Evolutionary conservation across 345 rosid species (phyloP).

Genomic region (Brassica juncea): DNA sequence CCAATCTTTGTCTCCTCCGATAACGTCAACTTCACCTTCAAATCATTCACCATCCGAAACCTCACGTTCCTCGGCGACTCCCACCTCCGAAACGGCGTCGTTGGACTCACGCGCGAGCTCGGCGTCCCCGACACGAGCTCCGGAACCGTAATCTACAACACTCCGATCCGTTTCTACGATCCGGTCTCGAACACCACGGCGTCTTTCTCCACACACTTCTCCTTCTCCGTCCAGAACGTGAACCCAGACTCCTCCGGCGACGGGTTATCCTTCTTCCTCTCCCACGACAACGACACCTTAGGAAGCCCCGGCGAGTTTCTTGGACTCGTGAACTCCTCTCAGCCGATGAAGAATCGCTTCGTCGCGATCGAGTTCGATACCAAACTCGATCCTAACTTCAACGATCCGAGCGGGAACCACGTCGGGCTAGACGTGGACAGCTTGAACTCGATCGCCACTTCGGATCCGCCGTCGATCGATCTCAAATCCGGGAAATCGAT

Average conservation of each 20-base stretch:
- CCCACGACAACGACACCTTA: slow-evolving; percentile 64
- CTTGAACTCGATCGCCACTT: slow-evolving; percentile 67
- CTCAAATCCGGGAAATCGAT: slow-evolving; percentile 73
- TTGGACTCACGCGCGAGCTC: slow-evolving; percentile 83
- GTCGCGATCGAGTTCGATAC: slow-evolving; percentile 91
- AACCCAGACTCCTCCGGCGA: slow-evolving; percentile 76
- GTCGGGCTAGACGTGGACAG: slow-evolving; percentile 75
- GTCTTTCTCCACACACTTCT: slow-evolving; percentile 78
- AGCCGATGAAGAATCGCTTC: slow-evolving; percentile 68
- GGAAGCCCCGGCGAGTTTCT: slow-evolving; percentile 82
- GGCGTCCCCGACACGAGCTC: slow-evolving; percentile 87
- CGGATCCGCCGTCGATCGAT: slow-evolving; percentile 63
- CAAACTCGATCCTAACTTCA: slow-evolving; percentile 57
- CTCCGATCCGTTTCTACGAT: slow-evolving; percentile 70
- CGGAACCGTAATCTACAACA: slow-evolving; percentile 67
- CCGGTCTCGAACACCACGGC: slow-evolving; percentile 72
- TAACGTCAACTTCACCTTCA: slow-evolving; percentile 54
- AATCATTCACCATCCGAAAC: slow-evolving; percentile 62
- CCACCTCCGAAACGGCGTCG: slow-evolving; percentile 70
- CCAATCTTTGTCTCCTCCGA: slow-evolving; percentile 29
- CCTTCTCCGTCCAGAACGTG: slow-evolving; percentile 63
- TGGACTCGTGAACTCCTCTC: slow-evolving; percentile 82
- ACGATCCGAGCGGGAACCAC: slow-evolving; percentile 74
- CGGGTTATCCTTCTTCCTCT: slow-evolving; percentile 84
- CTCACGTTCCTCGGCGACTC: slow-evolving; percentile 94